Base-by-base conservation (phyloP, 495 filamentous ascomycete genomes). In the Aspergillus affinis region DNA sequence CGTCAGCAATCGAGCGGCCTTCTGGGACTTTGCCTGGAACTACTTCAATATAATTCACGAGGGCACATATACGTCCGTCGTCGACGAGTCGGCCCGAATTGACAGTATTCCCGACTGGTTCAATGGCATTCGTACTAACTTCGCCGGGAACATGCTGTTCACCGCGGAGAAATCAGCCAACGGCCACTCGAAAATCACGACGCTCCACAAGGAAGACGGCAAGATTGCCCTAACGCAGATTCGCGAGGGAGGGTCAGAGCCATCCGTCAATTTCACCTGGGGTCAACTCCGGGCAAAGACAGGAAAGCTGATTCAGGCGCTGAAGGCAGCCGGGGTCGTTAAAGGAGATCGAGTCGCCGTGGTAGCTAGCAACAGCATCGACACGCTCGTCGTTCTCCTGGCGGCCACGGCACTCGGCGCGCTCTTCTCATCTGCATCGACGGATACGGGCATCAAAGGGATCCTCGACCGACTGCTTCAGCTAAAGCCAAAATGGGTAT, bases 401-500 rank as follows among this genome's bases (percentile, higher is more conserved):
- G 90, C 87, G 2, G 78, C 84, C 0, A 78, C 78, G 8, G 82
- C 85, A 67, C 62, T 92, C 15, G 90, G 90, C 0, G 90, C 80
- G 15, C 70, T 94, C 18, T 91, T 91, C 65, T 86, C 82, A 41
- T 86, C 82, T 50, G 84, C 81, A 49, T 88, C 86, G 26, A 93
- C 90, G 1, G 90, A 94, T 75, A 93, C 90, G 81, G 89, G 89
- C 0, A 83, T 85, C 36, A 86, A 87, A 64, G 90, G 90, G 0
- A 84, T 94, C 10, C 67, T 94, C 62, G 88, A 93, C 71, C 78
- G 90, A 23, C 72, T 90, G 54, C 70, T 85, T 49, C 89, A 93
- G 74, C 83, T 92, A 45, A 78, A 86, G 66, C 90, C 89, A 32
- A 80, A 80, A 68, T 88, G 81, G 63, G 72, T 94, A 26, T 93